Percentiles rank a stretch among this genome's conserved stretches.
Conservation (phyloP, 495 filamentous ascomycete species). For the Jackrogersella multiformis region DNA sequence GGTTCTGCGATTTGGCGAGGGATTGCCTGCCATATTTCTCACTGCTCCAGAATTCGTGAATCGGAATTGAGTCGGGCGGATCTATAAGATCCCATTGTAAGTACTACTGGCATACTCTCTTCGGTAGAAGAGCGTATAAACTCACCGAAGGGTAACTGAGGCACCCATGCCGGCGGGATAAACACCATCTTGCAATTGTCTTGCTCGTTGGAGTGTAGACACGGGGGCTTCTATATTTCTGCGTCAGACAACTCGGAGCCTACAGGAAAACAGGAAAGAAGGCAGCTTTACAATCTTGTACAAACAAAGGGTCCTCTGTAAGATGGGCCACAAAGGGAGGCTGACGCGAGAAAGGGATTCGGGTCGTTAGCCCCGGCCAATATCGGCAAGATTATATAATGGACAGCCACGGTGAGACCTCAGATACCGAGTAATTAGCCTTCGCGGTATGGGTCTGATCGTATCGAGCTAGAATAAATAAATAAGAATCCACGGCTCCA, state of each 20-base stretch:
- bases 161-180: constrained; percentile 72
- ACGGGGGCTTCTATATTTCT: not conserved
- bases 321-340: constrained; percentile 24
- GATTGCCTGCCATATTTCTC: constrained; percentile 76
- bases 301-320: constrained; percentile 14
- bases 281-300: constrained; percentile 2
- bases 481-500: no score
- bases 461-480: not conserved
- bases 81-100: constrained; percentile 48
- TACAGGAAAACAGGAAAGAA: constrained; percentile 1
- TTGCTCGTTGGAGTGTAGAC: not conserved
- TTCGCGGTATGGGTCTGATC: constrained; percentile 1
- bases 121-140: constrained; percentile 16
- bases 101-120: not conserved
- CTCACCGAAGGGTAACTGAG: constrained; percentile 68
- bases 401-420: not conserved
- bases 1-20: constrained; percentile 69
- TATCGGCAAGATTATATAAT: constrained; percentile 15
- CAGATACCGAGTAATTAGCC: constrained; percentile 22
- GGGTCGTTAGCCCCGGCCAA: constrained; percentile 26
- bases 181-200: constrained; percentile 73
- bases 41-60: constrained; percentile 81
- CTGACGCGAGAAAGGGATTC: constrained; percentile 24
- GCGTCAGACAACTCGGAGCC: not conserved
- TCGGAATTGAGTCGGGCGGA: constrained; percentile 77